These are phyloP conservation scores for Coprinopsis cinerea DNA, from an alignment of 768 basidiomycete genomes.

Conservation along the genomic window DNA sequence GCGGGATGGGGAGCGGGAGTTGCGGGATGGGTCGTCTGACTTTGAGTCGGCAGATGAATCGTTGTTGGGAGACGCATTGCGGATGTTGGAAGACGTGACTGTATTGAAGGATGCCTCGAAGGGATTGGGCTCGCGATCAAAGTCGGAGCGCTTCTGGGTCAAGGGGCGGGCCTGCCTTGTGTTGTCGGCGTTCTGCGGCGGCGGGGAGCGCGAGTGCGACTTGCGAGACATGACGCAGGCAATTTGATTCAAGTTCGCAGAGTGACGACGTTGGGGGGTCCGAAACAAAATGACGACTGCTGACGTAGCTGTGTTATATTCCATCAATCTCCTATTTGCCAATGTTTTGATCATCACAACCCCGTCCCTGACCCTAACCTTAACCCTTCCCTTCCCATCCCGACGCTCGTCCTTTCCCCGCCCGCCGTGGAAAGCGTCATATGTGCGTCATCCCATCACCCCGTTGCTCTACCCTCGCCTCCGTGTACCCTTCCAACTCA, in stretches of 20 bases:
- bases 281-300: conserved; percentile 43
- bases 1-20: conserved; percentile 22
- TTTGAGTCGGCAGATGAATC: conserved; percentile 27
- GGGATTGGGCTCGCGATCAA: conserved; percentile 81
- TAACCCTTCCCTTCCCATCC: not conserved
- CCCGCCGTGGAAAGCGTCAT: conserved; percentile 19
- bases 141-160: conserved; percentile 56
- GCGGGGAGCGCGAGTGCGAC: conserved; percentile 30
- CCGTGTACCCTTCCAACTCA: not conserved
- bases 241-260: conserved; percentile 14
- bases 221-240: conserved; percentile 34
- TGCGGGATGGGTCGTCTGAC: conserved; percentile 17
- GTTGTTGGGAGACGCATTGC: conserved; percentile 29
- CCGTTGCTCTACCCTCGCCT: not conserved
- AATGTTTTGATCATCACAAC: conserved; percentile 29
- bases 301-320: conserved; percentile 48
- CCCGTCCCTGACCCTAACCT: conserved; percentile 19
- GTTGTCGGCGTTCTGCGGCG: conserved; percentile 10
- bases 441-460: conserved; percentile 24
- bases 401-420: not conserved
- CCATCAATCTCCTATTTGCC: conserved; percentile 28
- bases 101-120: conserved; percentile 97
- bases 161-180: conserved; percentile 17
- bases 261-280: conserved; percentile 30
- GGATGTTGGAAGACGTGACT: conserved; percentile 44